These are phyloP conservation scores for Westerdykella sp. DNA, from an alignment of 2,329 filamentous ascomycete species.

Conservation along the genomic window DNA sequence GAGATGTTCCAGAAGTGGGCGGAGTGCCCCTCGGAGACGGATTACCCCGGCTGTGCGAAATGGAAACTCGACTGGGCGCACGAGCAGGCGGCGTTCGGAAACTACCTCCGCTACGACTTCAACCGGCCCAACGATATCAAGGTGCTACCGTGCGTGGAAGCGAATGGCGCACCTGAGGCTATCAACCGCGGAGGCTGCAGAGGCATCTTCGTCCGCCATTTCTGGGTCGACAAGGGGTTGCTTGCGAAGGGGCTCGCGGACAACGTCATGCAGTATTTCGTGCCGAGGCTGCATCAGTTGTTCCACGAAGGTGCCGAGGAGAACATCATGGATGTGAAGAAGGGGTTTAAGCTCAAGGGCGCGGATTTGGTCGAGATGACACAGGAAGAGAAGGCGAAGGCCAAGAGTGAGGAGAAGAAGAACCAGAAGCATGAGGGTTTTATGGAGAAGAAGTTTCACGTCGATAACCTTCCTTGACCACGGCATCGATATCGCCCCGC, in stretches of 20 bases:
- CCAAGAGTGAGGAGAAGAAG: slow-evolving; percentile 18
- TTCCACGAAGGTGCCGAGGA: slow-evolving; percentile 24
- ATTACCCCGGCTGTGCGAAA: slow-evolving; percentile 30
- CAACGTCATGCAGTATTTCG: slow-evolving; percentile 34
- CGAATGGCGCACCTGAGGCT: slow-evolving; percentile 34
- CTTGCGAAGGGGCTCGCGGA: slow-evolving; percentile 29
- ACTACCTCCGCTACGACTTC: slow-evolving; percentile 36
- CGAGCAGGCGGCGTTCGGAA: slow-evolving; percentile 36
- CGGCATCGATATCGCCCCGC: too few species aligned
- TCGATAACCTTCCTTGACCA: too few species aligned
- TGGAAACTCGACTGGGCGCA: slow-evolving; percentile 35
- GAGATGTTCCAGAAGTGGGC: slow-evolving; percentile 37
- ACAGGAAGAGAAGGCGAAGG: slow-evolving; percentile 23
- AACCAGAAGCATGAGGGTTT: slow-evolving; percentile 35
- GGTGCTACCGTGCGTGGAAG: slow-evolving; percentile 35
- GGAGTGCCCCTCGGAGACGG: slow-evolving; percentile 31
- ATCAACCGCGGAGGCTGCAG: slow-evolving; percentile 31
- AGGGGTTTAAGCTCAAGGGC: slow-evolving; percentile 26
- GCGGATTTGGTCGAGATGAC: slow-evolving; percentile 30
- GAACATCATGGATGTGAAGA: slow-evolving; percentile 31
- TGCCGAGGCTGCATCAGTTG: slow-evolving; percentile 29
- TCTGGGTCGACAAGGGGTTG: slow-evolving; percentile 34
- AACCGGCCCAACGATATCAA: slow-evolving; percentile 33
- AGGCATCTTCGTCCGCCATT: slow-evolving; percentile 36
- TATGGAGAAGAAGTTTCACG: slow-evolving; percentile 6